These are phyloP conservation scores for Udeniomyces megalosporus DNA, from an alignment of 768 basidiomycete genomes.

Conservation along the genomic window DNA sequence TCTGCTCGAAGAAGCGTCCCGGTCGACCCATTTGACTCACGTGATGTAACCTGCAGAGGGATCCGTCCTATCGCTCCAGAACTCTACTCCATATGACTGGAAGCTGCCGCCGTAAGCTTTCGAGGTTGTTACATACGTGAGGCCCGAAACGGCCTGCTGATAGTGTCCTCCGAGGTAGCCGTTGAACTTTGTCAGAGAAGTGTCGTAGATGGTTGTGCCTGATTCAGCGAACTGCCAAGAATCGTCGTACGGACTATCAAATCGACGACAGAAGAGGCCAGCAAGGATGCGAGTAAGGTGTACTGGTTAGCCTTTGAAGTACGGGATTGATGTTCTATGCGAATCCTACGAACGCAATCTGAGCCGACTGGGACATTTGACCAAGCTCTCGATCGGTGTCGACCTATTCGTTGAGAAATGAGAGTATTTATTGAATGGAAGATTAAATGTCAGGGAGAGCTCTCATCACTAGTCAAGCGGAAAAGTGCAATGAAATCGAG, in stretches of 20 bases:
- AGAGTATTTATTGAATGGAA: too few relatives aligned
- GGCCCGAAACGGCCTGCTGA: constrained; percentile 13
- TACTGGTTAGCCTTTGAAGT: background rate
- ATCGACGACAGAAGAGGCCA: too few relatives aligned
- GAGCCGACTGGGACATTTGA: constrained; percentile 64
- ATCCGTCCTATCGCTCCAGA: constrained; percentile 54
- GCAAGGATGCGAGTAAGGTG: background rate
- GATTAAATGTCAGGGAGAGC: too few relatives aligned
- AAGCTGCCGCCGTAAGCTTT: constrained; percentile 43
- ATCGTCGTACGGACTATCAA: constrained; percentile 48
- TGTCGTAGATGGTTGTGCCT: constrained; percentile 41
- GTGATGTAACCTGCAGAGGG: constrained; percentile 60
- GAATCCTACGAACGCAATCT: constrained; percentile 31
- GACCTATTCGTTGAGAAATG: constrained; percentile 30
- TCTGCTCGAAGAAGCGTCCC: too few relatives aligned
- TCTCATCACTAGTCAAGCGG: background rate
- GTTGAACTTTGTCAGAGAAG: constrained; percentile 42
- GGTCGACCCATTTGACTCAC: too few relatives aligned
- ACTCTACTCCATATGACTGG: constrained; percentile 58
- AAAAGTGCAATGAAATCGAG: background rate
- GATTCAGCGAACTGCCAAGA: constrained; percentile 46
- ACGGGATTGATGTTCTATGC: background rate
- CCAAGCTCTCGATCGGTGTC: constrained; percentile 38
- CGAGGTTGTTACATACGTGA: constrained; percentile 3
- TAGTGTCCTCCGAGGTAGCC: constrained; percentile 43